Percentiles rank a stretch among this genome's conserved stretches.
These are phyloP conservation scores for Monilinia fructigena DNA, from an alignment of 2,329 filamentous ascomycete species.

Conservation along the genomic window DNA sequence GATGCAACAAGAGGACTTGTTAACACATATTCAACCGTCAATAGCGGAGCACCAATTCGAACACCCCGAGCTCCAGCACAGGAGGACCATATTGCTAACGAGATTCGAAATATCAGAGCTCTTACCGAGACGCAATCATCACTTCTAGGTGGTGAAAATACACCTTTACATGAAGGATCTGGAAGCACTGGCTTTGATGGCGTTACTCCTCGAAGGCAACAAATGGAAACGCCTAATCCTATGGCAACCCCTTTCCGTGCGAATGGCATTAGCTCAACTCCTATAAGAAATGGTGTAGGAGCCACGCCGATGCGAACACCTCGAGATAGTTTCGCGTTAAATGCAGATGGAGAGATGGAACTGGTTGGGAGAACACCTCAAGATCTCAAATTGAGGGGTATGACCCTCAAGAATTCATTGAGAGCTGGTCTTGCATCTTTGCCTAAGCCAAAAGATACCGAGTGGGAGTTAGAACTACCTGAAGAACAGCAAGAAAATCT, in stretches of 20 bases:
- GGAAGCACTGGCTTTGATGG: constrained; percentile 87
- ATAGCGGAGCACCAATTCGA: constrained; percentile 81
- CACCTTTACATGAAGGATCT: constrained; percentile 76
- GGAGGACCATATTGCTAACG: constrained; percentile 94
- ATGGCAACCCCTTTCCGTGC: constrained; percentile 82
- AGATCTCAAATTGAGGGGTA: constrained; percentile 70
- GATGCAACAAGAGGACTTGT: constrained; percentile 81
- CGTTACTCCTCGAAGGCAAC: constrained; percentile 74
- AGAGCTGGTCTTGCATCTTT: constrained; percentile 74
- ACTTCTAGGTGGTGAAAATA: constrained; percentile 89
- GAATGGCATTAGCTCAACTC: constrained; percentile 66
- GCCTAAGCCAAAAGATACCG: constrained; percentile 87
- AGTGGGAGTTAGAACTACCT: constrained; percentile 91
- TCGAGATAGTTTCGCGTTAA: constrained; percentile 82
- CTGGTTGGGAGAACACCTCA: constrained; percentile 72
- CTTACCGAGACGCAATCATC: constrained; percentile 93
- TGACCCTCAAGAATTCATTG: constrained; percentile 66
- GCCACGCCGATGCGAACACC: constrained; percentile 86
- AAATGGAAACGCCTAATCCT: constrained; percentile 89
- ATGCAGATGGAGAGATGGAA: constrained; percentile 65
- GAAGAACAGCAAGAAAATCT: constrained; percentile 70
- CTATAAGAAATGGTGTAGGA: constrained; percentile 58
- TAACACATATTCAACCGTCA: constrained; percentile 80
- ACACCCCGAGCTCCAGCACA: constrained; percentile 89
- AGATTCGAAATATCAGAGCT: constrained; percentile 89